Base-by-base conservation (phyloP, 352 stramenopile genomes). In the Phytophthora fragariaefolia region DNA sequence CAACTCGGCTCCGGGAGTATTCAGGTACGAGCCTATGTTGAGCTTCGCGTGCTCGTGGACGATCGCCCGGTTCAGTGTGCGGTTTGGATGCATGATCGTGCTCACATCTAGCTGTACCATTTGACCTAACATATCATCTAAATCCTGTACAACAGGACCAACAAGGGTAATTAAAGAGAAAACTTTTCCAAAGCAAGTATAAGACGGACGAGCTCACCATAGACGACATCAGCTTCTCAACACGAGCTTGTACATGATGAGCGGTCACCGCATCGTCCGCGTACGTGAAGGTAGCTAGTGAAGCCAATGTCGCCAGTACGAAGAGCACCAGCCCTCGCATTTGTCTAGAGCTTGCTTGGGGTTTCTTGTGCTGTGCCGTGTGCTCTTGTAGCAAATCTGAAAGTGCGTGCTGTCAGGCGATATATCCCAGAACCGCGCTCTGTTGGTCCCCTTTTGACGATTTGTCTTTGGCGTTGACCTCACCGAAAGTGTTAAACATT, bases 41-140 rank as follows among this genome's bases (percentile, higher is more conserved):
- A 95, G 75, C 53, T 80, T 70, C 2, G 90, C 90, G 45, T 92
- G 91, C 15, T 85, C 54, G 43, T 82, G 75, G 26, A 97, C 77
- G 5, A 85, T 61, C 22, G 76, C 78, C 52, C 73, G 60, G 43
- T 96, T 90, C 20, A 94, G 63, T 9, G 80, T 86, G 38, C 74
- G 71, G 55, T 96, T 82, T 2, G 77, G 52, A 43, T 82, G 66
- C 26, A 97, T 49, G 18, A 98, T 80, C 6, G 85, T 80, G 61
- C 80, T 87, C 28, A 98, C 83, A 28, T 97, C 91, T 9, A 98
- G 76, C 74, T 98, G 93, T 12, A 87, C 84, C 91, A 98, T 97
- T 63, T 98, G 93, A 1, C 91, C 91, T 10, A 98, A 72, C 70
- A 92, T 81, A 17, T 82, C 67, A 20, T 66, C 26, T 56, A 79